Conservation (phyloP, 805 yeast genomes). For the Torulaspora quercuum region DNA sequence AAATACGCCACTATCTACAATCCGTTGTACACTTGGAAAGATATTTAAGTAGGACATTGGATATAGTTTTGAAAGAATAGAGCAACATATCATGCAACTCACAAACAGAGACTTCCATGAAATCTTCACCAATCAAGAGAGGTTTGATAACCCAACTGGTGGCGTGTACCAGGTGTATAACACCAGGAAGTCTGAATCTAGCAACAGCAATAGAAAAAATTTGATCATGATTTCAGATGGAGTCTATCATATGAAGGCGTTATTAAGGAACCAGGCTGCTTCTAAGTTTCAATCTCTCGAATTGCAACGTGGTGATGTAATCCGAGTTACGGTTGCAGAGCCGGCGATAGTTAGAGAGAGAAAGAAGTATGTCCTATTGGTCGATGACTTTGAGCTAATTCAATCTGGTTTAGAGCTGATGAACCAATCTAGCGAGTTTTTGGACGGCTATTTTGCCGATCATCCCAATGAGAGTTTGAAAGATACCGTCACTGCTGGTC, state of each 20-base stretch:
- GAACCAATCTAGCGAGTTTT: slow-evolving; percentile 39
- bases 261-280: slow-evolving; percentile 49
- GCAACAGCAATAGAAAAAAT: slow-evolving; percentile 30
- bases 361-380: slow-evolving; percentile 47
- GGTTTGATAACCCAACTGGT: slow-evolving; percentile 32
- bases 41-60: slow-evolving; percentile 1
- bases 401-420: slow-evolving; percentile 39
- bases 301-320: slow-evolving; percentile 42
- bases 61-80: not conserved
- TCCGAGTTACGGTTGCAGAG: slow-evolving; percentile 33
- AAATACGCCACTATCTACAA: too few species aligned
- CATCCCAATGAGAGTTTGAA: slow-evolving; percentile 50
- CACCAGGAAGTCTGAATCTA: slow-evolving; percentile 33
- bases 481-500: slow-evolving; percentile 15
- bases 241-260: slow-evolving; percentile 47
- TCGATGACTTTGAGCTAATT: slow-evolving; percentile 46
- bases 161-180: slow-evolving; percentile 35
- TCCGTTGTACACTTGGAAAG: too few species aligned
- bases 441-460: slow-evolving; percentile 56
- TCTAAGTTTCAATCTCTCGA: slow-evolving; percentile 45
- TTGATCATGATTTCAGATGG: slow-evolving; percentile 51
- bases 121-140: slow-evolving; percentile 31
- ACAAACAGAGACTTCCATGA: slow-evolving; percentile 30
- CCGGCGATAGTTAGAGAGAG: slow-evolving; percentile 38
- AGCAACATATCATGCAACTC: slow-evolving; percentile 13